Base-by-base conservation (phyloP, 257 asterid species). In the Solanum gandarillasii region DNA sequence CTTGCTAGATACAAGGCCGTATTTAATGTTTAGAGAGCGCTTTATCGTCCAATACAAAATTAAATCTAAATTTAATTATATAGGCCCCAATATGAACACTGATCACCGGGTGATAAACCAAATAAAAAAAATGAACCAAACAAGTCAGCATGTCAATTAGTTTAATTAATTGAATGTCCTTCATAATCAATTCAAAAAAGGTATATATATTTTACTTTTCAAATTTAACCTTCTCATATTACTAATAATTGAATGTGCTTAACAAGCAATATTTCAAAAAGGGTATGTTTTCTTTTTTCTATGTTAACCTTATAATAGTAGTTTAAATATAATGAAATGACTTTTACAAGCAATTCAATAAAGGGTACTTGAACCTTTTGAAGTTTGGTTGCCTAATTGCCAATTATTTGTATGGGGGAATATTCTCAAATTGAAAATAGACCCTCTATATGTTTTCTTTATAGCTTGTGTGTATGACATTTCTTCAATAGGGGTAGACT, bases 381-480 rank as follows among this genome's bases (percentile, higher is more conserved):
- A 86, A 88, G 67, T 82, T 82, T 92, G 93, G 93, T 90, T 74
- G 83, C 91, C 92, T 87, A 88, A 88, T 76, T 41, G 34, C 92
- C 86, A 86, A 87, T 76, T 36, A 29, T 87, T 72, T 90, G 86
- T 25, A 29, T 36, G 12, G 12, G 86, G 92, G 92, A 93, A 90
- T 93, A 89, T 90, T 93, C 88, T 90, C 86, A 88, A 18, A 5
- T 79, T 41, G 84, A 79, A 73, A 79, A 81, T 46, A 34, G 29
- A 81, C 20, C 18, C 10, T 27, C 25, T 29, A 3, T 2, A 46
- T 81, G 18, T 18, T 46, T 16, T 48, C 68, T 81, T 81, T 48
- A 29, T 52, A 52, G 8, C 70, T 82, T 82, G 12, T 18, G 70
- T 82, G 86, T 38, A 18, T 82, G 4, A 10, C 35, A 13, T 87